Evolutionary conservation across 2,329 filamentous ascomycete species (phyloP).

Genomic region (Fusarium marasasianum): DNA sequence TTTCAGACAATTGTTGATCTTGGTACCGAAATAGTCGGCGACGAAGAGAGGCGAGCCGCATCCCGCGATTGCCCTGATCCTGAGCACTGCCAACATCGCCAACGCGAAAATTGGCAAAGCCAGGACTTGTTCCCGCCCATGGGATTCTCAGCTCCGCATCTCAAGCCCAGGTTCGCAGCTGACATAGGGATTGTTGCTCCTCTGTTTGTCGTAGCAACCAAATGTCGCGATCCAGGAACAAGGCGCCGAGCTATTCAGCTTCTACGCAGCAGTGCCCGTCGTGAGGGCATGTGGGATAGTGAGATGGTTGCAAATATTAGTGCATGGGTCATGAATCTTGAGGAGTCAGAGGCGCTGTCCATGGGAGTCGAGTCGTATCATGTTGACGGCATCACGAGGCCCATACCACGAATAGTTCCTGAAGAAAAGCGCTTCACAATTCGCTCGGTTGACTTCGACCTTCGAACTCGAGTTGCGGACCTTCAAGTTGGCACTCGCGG

Average conservation of each 20-base stretch:
- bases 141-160: slow-evolving; percentile 59
- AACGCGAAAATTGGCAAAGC: slow-evolving; percentile 21
- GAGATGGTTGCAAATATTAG: slow-evolving; percentile 65
- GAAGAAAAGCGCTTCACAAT: slow-evolving; percentile 66
- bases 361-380: slow-evolving; percentile 24
- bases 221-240: slow-evolving; percentile 66
- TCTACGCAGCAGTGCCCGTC: slow-evolving; percentile 65
- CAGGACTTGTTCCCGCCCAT: slow-evolving; percentile 51
- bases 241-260: slow-evolving; percentile 70
- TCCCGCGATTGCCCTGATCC: slow-evolving; percentile 57
- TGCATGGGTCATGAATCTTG: slow-evolving; percentile 64
- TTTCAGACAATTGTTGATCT: slow-evolving; percentile 67
- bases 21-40: slow-evolving; percentile 67
- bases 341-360: slow-evolving; percentile 57
- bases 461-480: slow-evolving; percentile 60
- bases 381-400: slow-evolving; percentile 6
- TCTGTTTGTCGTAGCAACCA: slow-evolving; percentile 72
- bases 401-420: slow-evolving; percentile 50
- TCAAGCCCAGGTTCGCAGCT: slow-evolving; percentile 70
- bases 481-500: slow-evolving; percentile 65
- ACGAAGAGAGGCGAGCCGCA: slow-evolving; percentile 63
- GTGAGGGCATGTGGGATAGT: slow-evolving; percentile 77
- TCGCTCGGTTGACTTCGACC: slow-evolving; percentile 64
- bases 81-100: slow-evolving; percentile 54
- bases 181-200: slow-evolving; percentile 72